These are phyloP conservation scores for Phtheirospermum japonicum DNA, from an alignment of 257 asterid species.

Conservation along the genomic window DNA sequence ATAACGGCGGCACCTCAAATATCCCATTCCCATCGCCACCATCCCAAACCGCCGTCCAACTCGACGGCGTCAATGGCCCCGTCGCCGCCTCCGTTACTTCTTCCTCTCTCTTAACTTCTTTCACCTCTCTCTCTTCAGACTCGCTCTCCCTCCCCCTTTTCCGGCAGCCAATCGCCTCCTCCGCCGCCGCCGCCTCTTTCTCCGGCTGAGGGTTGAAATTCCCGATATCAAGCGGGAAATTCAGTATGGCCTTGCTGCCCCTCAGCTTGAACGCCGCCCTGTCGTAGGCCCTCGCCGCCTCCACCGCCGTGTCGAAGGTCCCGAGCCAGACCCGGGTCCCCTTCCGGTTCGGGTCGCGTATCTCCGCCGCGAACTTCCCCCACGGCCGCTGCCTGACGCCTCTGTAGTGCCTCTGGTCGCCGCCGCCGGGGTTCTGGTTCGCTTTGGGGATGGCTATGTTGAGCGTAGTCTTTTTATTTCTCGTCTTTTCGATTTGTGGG, in stretches of 20 bases:
- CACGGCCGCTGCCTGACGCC: slow-evolving; percentile 12
- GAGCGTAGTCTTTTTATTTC: slow-evolving; percentile 55
- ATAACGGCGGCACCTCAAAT: slow-evolving; percentile 71
- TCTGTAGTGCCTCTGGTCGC: slow-evolving; percentile 24
- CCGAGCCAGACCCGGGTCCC: slow-evolving; percentile 78
- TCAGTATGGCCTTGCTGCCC: slow-evolving; percentile 62
- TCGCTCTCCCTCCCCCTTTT: slow-evolving; percentile 2
- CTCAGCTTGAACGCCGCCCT: slow-evolving; percentile 72
- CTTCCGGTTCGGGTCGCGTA: slow-evolving; percentile 64
- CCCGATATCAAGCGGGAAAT: slow-evolving; percentile 31
- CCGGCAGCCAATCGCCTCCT: background rate
- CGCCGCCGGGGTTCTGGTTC: slow-evolving; percentile 34
- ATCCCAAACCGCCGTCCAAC: slow-evolving; percentile 77
- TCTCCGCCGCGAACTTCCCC: slow-evolving; percentile 42
- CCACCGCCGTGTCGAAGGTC: slow-evolving; percentile 63
- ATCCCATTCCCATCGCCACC: slow-evolving; percentile 63
- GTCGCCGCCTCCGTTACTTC: background rate
- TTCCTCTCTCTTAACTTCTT: slow-evolving; percentile 1
- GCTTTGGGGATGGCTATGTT: slow-evolving; percentile 56
- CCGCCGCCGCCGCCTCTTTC: background rate
- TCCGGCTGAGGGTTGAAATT: background rate
- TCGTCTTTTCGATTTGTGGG: slow-evolving; percentile 23
- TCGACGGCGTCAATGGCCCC: slow-evolving; percentile 5
- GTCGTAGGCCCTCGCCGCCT: slow-evolving; percentile 70
- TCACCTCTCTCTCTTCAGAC: background rate